Conservation (phyloP, 805 yeast species). For the Schwanniomyces sp. region DNA sequence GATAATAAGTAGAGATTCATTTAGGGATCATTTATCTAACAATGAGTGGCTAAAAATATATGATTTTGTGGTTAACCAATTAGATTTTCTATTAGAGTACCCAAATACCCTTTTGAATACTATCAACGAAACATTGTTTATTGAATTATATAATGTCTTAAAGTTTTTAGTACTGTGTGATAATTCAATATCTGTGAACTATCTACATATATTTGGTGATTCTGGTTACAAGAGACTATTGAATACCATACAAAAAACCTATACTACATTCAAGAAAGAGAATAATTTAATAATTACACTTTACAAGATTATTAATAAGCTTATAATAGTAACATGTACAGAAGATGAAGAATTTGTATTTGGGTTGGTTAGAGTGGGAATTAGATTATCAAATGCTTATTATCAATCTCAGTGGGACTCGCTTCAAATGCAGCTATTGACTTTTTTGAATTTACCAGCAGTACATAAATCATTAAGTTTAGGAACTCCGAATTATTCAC, state of each 20-base stretch:
- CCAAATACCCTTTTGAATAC: not conserved
- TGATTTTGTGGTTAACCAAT: slow-evolving; percentile 21
- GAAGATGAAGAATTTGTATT: slow-evolving; percentile 37
- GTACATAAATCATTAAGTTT: slow-evolving; percentile 36
- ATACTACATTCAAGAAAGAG: slow-evolving; percentile 20
- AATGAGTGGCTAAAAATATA: slow-evolving; percentile 26
- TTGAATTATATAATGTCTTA: slow-evolving; percentile 18
- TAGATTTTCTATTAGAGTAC: slow-evolving; percentile 10
- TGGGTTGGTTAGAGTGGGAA: slow-evolving; percentile 37
- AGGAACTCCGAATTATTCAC: slow-evolving; percentile 16
- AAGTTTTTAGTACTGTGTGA: slow-evolving; percentile 22
- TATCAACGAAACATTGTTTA: slow-evolving; percentile 18
- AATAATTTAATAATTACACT: slow-evolving; percentile 17
- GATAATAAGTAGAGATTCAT: slow-evolving; percentile 20
- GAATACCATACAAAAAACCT: slow-evolving; percentile 14
- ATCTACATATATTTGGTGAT: slow-evolving; percentile 15
- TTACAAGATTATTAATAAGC: slow-evolving; percentile 46
- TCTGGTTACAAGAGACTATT: slow-evolving; percentile 19
- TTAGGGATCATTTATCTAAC: slow-evolving; percentile 30
- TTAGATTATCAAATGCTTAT: slow-evolving; percentile 32
- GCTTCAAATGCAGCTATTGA: slow-evolving; percentile 42
- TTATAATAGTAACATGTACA: slow-evolving; percentile 42
- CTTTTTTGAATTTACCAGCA: slow-evolving; percentile 45
- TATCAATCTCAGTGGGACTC: slow-evolving; percentile 41
- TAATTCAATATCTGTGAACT: slow-evolving; percentile 12